These are phyloP conservation scores for Podaxis sp. DNA, from an alignment of 768 basidiomycete species.

Conservation along the genomic window DNA sequence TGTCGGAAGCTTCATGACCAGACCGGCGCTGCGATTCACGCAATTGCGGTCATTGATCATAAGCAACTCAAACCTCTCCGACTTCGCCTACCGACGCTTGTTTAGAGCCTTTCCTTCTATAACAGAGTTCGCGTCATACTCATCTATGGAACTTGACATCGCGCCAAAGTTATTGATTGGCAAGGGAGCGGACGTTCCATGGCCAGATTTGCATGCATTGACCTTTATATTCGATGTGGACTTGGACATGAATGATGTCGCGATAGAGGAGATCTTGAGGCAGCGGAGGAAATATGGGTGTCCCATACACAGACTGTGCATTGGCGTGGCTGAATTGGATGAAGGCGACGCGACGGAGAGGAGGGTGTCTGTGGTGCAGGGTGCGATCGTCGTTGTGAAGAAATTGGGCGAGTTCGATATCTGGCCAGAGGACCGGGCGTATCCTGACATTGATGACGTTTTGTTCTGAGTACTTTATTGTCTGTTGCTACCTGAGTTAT, in stretches of 20 bases:
- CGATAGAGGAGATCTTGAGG: conserved; percentile 26
- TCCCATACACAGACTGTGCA: conserved; percentile 30
- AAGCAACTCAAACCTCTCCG: conserved; percentile 40
- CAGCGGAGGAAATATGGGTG: conserved; percentile 24
- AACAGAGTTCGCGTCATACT: conserved; percentile 28
- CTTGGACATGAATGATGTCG: conserved; percentile 24
- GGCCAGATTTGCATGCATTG: conserved; percentile 35
- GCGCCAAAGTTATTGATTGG: neutral
- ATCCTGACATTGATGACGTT: conserved; percentile 32
- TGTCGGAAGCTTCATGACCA: neutral
- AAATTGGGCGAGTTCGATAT: conserved; percentile 24
- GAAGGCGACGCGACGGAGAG: neutral
- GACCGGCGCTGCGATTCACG: conserved; percentile 26
- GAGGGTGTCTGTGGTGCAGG: neutral
- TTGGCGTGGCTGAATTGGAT: conserved; percentile 27
- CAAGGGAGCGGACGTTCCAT: conserved; percentile 21
- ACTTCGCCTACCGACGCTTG: conserved; percentile 27
- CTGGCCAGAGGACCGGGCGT: conserved; percentile 31
- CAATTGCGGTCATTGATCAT: conserved; percentile 38
- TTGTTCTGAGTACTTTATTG: conserved; percentile 22
- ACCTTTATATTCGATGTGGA: conserved; percentile 31
- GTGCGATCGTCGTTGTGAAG: conserved; percentile 22
- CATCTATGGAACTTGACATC: conserved; percentile 4
- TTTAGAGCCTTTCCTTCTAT: conserved; percentile 35
- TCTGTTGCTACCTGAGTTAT: neutral